Base-by-base conservation (phyloP, 1,284 basidiomycete genomes). In the Leccinum subfulvum region DNA sequence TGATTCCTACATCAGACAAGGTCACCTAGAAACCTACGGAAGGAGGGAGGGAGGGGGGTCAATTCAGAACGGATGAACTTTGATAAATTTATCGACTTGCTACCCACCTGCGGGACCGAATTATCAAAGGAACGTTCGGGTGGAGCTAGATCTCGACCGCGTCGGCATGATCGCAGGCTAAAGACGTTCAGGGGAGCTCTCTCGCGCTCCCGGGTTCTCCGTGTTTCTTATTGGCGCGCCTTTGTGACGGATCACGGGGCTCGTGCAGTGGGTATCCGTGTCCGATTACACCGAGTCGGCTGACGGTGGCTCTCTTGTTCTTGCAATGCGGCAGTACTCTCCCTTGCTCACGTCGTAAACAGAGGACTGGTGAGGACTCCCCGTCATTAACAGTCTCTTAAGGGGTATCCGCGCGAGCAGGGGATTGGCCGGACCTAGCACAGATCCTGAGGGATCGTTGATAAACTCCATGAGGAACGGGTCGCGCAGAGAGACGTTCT, bases 381-480 rank as follows among this genome's bases (percentile, higher is more conserved):
- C 28, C 33, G 8, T 52, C 9, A n/a, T 51, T 33, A 26, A 21
- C 35, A 2, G 44, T 56, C 47, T 56, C 49, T 56, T 28, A 55
- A 51, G 52, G 23, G 52, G 35, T 53, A 52, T 41, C 11, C 26
- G 6, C 37, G 37, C 13, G 53, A 13, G 11, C 41, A 59, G 41
- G 58, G 49, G 66, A 66, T 39, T 83, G 80, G 16, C 68, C 83
- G 59, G 77, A 79, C 56, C 41, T 80, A 82, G 28, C 67, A 49
- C 47, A 49, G 47, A 23, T 23, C 21, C 47, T 23, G 47, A 49
- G 47, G 47, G 47, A 14, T 84, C 41, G 44, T 54, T 58, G 61
- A 65, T 62, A 61, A 39, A 30, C 14, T 53, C 26, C 65, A 62
- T 67, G 65, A 57, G 67, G 66, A 63, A 37, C 21, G 21, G 7